Base-by-base conservation (phyloP, 352 stramenopile species). In the Phytophthora cryptogea region DNA sequence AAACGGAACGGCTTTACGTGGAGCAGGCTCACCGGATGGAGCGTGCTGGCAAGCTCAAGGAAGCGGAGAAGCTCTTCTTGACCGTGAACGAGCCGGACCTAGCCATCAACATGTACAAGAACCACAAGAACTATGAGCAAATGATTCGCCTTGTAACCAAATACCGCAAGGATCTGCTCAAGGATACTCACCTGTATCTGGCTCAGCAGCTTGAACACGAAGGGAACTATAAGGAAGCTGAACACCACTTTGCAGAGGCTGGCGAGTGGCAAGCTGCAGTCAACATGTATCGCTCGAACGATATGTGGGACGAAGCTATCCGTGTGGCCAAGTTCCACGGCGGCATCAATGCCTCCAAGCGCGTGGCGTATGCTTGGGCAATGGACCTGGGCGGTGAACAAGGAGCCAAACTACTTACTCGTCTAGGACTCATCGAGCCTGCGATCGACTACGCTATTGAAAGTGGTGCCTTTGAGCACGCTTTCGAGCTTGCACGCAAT, bases 71-170 rank as follows among this genome's bases (percentile, higher is more conserved):
- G 59, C 81, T 98, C 20, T 97, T 97, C 65, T 54, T 98, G 16
- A 92, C 86, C 0, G 91, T 98, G 27, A 96, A 97, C 62, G 89
- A 98, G 44, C 83, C 87, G 4, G 89, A 98, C 59, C 57, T 96
- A 16, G 95, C 95, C 31, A 98, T 98, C 72, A 94, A 95, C 64
- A 98, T 98, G 92, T 98, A 98, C 87, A 98, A 98, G 76, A 97
- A 97, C 71, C 84, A 97, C 59, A 90, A 94, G 51, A 92, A 97
- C 57, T 98, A 97, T 68, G 93, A 98, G 65, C 88, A 97, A 64
- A 98, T 98, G 93, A 93, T 98, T 45, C 85, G 90, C 2, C 70
- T 98, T 6, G 94, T 98, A 37, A 88, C 83, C n/a, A 93, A 95
- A 59, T 95, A 97, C 66, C 88, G 89, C 58, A 93, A 95, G 63